These are phyloP conservation scores for Thielaviopsis populi DNA, from an alignment of 2,329 filamentous ascomycete genomes.

Conservation along the genomic window DNA sequence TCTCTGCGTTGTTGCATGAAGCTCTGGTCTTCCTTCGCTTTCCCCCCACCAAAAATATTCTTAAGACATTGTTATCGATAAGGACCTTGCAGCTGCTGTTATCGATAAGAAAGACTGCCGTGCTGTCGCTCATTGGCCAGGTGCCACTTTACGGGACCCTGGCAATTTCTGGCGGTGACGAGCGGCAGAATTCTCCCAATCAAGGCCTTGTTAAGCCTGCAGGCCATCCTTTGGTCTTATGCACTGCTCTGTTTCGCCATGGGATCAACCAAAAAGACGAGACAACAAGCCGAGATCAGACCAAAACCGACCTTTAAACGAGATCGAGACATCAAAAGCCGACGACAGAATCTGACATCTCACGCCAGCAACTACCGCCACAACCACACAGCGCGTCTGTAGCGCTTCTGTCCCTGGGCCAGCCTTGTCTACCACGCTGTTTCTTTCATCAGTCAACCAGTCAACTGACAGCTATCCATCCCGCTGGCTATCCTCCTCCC, in stretches of 20 bases:
- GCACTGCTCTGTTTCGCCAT: background rate
- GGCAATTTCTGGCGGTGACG: slow-evolving; percentile 1
- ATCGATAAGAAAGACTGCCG: background rate
- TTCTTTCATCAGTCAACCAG: background rate
- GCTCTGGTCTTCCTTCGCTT: background rate
- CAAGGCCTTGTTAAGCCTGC: background rate
- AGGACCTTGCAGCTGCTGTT: background rate
- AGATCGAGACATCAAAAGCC: background rate
- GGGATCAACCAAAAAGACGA: background rate
- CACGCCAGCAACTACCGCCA: background rate
- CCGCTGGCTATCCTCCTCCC: no score
- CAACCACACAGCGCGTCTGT: background rate
- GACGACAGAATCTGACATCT: background rate
- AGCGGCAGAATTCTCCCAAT: slow-evolving; percentile 5
- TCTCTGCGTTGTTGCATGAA: background rate
- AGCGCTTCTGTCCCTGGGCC: background rate
- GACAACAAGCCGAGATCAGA: background rate
- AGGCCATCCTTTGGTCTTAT: background rate
- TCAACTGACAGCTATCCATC: background rate
- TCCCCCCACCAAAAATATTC: background rate
- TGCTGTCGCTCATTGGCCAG: background rate
- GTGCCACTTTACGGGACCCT: background rate
- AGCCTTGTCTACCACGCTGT: background rate
- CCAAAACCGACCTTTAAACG: background rate
- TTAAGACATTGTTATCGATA: background rate